Percentiles rank a stretch among this genome's conserved stretches.
Conservation (phyloP, 176 grass and related monocot genomes). For the Raddia guianensis region DNA sequence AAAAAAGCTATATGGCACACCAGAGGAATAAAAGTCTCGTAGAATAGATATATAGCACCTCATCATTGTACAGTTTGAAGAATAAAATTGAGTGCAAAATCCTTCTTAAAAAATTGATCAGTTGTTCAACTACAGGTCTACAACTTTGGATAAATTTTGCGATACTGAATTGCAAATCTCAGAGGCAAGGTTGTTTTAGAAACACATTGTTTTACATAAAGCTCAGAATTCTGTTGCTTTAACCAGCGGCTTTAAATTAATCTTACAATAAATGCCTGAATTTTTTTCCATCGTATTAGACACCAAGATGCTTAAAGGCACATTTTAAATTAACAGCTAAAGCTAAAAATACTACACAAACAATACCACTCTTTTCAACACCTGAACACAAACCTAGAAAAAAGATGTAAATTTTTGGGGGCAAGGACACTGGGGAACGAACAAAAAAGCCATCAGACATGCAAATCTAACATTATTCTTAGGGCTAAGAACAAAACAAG, state of each 20-base stretch:
- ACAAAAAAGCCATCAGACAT: neutral
- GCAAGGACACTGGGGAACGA: neutral
- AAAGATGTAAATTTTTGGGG: neutral
- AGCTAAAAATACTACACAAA: neutral
- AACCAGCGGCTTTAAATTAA: neutral
- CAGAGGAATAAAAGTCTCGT: neutral
- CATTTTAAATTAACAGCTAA: neutral
- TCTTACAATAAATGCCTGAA: neutral
- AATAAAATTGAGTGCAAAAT: neutral
- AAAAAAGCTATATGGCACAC: constrained; percentile 6
- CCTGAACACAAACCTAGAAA: neutral
- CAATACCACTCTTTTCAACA: neutral
- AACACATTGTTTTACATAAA: neutral
- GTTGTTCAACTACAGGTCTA: neutral
- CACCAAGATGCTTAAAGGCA: neutral
- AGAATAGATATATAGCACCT: neutral
- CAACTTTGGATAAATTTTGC: neutral
- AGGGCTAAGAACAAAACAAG: neutral
- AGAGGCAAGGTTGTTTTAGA: neutral
- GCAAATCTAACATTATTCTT: neutral
- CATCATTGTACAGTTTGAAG: neutral
- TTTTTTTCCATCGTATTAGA: neutral
- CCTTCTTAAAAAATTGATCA: neutral
- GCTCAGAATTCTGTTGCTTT: neutral
- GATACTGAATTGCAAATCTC: neutral